Evolutionary conservation across 139 green algal genomes (phyloP), one percentile per base, ranked within the genome.

Genomic region (Chlamydomonas incerta): DNA sequence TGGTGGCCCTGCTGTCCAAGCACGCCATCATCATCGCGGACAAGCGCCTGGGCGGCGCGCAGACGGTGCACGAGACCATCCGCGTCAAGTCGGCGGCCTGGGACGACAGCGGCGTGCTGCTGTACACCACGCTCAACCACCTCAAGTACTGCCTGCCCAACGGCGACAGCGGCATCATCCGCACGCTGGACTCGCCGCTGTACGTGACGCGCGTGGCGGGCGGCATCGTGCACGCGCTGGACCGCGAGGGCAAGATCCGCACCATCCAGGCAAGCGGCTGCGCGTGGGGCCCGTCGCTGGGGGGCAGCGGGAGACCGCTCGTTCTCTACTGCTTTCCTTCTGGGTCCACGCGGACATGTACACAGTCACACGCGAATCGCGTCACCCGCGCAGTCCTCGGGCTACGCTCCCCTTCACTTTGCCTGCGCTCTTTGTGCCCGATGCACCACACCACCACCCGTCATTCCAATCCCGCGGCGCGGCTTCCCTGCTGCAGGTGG

Each of bases 51-150:
- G 89, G 91, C 83, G 94, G 97, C 85, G 88, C 94, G 68, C 94
- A 92, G 87, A 99, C 96, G 55, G 95, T 99, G 82, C 97, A 99
- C 84, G 97, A 99, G 90, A 99, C 96, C 34, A 99, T 99, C 89
- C 93, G 97, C 55, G 91, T 94, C 35, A 94, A 93, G 93, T 93
- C 81, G 57, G 98, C 97, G 47, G 98, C 98, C 8, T 99, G 97
- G 97, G 98, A 99, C 81, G 96, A 99, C 88, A 94, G 81, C 76
- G 97, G 97, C 73, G 98, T 99, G 75, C 96, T 99, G 63, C 84
- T 99, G 28, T 99, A 99, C 94, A 99, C 97, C 69, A 99, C 97
- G 8, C 95, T 99, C 29, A 99, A 99, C 93, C 98, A 99, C 96
- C 95, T 99, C 91, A 99, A 99, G 91, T 98, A 98, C 94, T 99